A percentile compares a stretch with the other conserved stretches of the same genome.
These are phyloP conservation scores for Geotrichum siamense DNA, from an alignment of 1,139 yeast species.

Conservation along the genomic window DNA sequence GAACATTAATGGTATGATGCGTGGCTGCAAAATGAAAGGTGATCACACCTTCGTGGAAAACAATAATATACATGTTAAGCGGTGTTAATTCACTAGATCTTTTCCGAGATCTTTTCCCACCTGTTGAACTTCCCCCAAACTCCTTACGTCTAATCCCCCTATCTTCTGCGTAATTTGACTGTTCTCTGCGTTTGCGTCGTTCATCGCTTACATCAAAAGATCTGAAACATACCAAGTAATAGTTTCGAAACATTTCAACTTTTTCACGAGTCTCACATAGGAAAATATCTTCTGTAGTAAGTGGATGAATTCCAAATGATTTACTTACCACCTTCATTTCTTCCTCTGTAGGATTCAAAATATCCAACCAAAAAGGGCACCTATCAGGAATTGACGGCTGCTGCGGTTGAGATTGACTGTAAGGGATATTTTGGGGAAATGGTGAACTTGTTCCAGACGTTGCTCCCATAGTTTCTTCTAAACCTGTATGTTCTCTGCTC, in stretches of 20 bases:
- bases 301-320: slow-evolving; percentile 90
- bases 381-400: slow-evolving; percentile 20
- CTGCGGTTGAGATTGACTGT: background rate
- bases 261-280: slow-evolving; percentile 93
- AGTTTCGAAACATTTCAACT: slow-evolving; percentile 81
- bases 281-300: slow-evolving; percentile 92
- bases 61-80: slow-evolving; percentile 84
- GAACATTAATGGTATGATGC: slow-evolving; percentile 91
- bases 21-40: slow-evolving; percentile 94
- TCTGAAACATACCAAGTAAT: slow-evolving; percentile 87
- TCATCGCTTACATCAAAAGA: slow-evolving; percentile 19
- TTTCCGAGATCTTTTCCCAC: slow-evolving; percentile 40
- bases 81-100: slow-evolving; percentile 64
- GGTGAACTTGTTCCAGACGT: slow-evolving; percentile 5
- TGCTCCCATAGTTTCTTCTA: background rate
- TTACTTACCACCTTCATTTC: slow-evolving; percentile 91
- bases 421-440: background rate
- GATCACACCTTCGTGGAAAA: slow-evolving; percentile 81
- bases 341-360: slow-evolving; percentile 87
- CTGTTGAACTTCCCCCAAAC: slow-evolving; percentile 12
- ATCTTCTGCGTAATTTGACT: slow-evolving; percentile 11
- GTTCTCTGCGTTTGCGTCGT: slow-evolving; percentile 8
- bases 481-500: slow-evolving; percentile 2
- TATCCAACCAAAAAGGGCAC: slow-evolving; percentile 84
- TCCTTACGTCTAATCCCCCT: slow-evolving; percentile 4